phyloP scores from a whole-genome alignment of 2,329 filamentous ascomycete species.

The Monilinia aucupariae region DNA sequence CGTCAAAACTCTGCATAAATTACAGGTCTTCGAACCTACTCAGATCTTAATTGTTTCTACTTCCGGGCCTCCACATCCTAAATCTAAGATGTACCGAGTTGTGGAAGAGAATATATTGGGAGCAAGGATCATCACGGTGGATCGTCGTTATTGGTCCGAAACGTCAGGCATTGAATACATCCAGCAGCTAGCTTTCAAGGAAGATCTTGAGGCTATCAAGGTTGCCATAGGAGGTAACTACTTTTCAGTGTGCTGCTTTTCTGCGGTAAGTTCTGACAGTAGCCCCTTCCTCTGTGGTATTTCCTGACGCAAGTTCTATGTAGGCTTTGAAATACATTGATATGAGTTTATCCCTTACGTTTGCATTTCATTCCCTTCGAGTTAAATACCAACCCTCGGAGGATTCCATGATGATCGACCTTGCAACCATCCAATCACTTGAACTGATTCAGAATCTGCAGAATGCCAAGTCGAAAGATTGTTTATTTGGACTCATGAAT shows the following conservation, averaged over 20 bases:
- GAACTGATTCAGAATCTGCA: conserved; percentile 87
- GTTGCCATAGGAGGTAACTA: conserved; percentile 77
- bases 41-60: conserved; percentile 73
- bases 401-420: conserved; percentile 92
- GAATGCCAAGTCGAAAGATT: conserved; percentile 71
- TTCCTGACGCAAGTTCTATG: conserved; percentile 13
- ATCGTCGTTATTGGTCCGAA: conserved; percentile 82
- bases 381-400: conserved; percentile 85
- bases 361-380: conserved; percentile 73
- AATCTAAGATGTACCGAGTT: conserved; percentile 68
- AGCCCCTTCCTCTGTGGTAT: background rate
- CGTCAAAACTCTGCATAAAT: conserved; percentile 79
- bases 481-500: conserved; percentile 79
- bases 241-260: conserved; percentile 78
- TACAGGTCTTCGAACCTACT: conserved; percentile 73
- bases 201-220: conserved; percentile 77
- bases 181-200: conserved; percentile 68
- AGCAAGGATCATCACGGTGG: conserved; percentile 57
- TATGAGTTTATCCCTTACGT: conserved; percentile 59
- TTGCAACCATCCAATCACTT: conserved; percentile 77
- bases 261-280: conserved; percentile 57
- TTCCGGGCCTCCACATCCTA: conserved; percentile 56
- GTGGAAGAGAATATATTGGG: conserved; percentile 66
- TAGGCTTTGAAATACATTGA: conserved; percentile 80
- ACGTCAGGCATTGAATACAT: conserved; percentile 70